A percentile compares a stretch with the other conserved stretches of the same genome.
phyloP scores from a whole-genome alignment of 1,284 basidiomycete species.

The Somion occarium region DNA sequence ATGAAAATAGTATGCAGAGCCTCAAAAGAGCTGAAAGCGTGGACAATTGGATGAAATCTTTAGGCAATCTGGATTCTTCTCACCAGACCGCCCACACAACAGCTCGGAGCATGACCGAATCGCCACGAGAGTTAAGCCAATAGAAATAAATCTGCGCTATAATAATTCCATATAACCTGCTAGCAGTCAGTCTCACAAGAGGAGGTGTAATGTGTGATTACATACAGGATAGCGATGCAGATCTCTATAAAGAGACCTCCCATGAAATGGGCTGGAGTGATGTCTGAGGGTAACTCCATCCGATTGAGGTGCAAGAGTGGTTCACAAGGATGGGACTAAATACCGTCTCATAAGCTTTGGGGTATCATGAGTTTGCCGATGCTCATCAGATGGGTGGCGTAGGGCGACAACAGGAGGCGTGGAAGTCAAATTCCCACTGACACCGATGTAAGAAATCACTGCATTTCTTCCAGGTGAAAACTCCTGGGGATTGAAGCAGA shows the following conservation, averaged over 20 bases:
- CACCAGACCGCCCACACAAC: background rate
- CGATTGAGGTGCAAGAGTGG: no score
- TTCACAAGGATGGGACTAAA: no score
- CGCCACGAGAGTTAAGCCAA: background rate
- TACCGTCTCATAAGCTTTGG: no score
- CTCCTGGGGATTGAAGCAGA: no score
- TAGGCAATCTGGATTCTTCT: background rate
- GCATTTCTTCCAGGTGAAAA: no score
- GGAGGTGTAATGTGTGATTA: background rate
- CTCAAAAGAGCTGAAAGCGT: background rate
- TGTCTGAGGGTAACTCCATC: background rate
- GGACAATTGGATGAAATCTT: background rate
- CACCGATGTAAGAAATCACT: background rate
- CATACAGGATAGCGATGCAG: background rate
- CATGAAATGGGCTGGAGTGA: background rate
- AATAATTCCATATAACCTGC: constrained; percentile 4
- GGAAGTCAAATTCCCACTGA: background rate
- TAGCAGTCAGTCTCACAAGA: background rate
- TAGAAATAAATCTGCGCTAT: background rate
- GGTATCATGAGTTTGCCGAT: background rate
- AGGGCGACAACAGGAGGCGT: background rate
- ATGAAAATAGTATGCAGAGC: constrained; percentile 2
- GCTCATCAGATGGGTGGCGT: background rate
- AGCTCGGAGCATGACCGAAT: background rate
- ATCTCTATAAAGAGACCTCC: background rate